A percentile compares a stretch with the other conserved stretches of the same genome.
phyloP scores from a whole-genome alignment of 805 yeast species.

The Barnettozyma populi region DNA sequence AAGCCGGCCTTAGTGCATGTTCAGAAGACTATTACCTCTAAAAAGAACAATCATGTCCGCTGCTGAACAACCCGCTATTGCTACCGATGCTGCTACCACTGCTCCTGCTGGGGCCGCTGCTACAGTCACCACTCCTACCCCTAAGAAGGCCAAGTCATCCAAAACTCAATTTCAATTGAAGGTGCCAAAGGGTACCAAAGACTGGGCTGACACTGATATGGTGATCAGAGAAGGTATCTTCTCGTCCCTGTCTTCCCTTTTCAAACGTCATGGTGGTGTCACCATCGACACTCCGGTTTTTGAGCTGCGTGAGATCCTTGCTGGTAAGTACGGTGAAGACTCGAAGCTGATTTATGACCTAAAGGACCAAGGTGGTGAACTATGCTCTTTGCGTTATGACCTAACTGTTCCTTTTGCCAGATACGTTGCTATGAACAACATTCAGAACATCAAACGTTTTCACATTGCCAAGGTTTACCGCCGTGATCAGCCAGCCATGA shows the following conservation, averaged over 20 bases:
- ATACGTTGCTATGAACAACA: conserved; percentile 91
- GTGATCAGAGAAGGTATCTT: conserved; percentile 87
- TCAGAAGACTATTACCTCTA: conserved; percentile 5
- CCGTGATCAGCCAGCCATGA: conserved; percentile 99
- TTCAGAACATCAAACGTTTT: conserved; percentile 84
- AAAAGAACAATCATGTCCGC: conserved; percentile 11
- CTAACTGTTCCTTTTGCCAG: conserved; percentile 98
- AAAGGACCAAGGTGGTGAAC: conserved; percentile 98
- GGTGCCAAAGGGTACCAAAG: conserved; percentile 96
- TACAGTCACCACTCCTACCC: conserved; percentile 2
- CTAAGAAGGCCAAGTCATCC: conserved; percentile 34
- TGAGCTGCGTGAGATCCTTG: conserved; percentile 88
- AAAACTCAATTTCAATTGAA: conserved; percentile 65
- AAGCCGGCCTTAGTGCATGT: conserved; percentile 4
- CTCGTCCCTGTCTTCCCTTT: conserved; percentile 60
- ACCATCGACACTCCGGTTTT: conserved; percentile 98
- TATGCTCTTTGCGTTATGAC: conserved; percentile 92
- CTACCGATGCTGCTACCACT: conserved; percentile 1
- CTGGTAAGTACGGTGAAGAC: conserved; percentile 98
- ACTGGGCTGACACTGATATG: conserved; percentile 99
- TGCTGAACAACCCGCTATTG: conserved; percentile 1
- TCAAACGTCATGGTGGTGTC: conserved; percentile 96
- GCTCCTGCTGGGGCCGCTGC: conserved; percentile 7
- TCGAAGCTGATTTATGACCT: conserved; percentile 92
- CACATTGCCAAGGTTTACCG: conserved; percentile 98